Evolutionary conservation across 208 protist species (phyloP).

Genomic region (Acanthamoeba healyi): DNA sequence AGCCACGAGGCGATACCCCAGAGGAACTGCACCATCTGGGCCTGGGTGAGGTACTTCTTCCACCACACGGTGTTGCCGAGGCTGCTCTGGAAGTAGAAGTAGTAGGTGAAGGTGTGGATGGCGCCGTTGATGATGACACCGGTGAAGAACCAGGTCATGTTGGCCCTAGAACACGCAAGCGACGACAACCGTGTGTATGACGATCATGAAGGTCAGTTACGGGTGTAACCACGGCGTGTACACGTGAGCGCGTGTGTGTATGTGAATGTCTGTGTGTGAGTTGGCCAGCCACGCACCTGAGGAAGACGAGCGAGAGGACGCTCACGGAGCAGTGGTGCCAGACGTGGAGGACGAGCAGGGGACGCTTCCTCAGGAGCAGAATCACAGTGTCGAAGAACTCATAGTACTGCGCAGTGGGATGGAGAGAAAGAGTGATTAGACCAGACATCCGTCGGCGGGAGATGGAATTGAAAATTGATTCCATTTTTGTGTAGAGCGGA

Average conservation of each 20-base stretch:
- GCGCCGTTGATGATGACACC: slow-evolving; percentile 33
- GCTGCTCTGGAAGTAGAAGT: slow-evolving; percentile 45
- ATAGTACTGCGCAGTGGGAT: slow-evolving; percentile 77
- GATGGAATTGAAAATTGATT: no score
- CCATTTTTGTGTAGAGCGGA: no score
- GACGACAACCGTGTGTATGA: no score
- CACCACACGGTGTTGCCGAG: slow-evolving; percentile 54
- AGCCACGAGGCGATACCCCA: background rate
- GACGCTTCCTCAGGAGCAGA: slow-evolving; percentile 72
- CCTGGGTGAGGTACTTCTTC: slow-evolving; percentile 72
- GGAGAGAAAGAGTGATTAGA: no score
- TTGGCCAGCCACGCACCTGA: no score
- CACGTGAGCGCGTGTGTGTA: no score
- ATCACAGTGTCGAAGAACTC: slow-evolving; percentile 82
- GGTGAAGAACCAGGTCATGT: slow-evolving; percentile 5
- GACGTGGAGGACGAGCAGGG: slow-evolving; percentile 75
- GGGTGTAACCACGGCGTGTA: no score
- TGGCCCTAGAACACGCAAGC: no score
- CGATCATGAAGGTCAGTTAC: no score
- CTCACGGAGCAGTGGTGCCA: slow-evolving; percentile 76
- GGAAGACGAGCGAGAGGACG: slow-evolving; percentile 54
- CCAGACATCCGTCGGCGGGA: no score
- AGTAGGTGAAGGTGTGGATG: slow-evolving; percentile 69
- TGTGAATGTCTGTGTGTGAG: no score
- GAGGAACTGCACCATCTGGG: slow-evolving; percentile 39